Percentiles rank a stretch among this genome's conserved stretches.
Conservation (phyloP, 176 grass and related monocot genomes). For the Puya raimondii region DNA sequence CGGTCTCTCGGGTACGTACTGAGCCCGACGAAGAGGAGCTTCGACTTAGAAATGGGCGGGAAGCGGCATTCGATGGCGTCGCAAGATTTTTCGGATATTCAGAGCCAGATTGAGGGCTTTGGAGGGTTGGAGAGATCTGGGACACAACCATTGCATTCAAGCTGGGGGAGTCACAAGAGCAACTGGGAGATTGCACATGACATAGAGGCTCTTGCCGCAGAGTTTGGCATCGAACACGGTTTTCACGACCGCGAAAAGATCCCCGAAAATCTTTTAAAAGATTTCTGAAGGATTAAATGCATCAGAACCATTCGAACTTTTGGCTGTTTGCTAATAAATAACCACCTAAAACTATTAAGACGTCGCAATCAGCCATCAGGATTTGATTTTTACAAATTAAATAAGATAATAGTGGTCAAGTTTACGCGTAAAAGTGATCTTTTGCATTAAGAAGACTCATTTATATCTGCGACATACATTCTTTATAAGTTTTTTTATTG, state of each 20-base stretch:
- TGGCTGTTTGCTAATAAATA: neutral
- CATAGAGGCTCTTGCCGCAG: slow-evolving; percentile 29
- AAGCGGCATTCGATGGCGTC: slow-evolving; percentile 39
- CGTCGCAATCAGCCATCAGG: too few relatives aligned
- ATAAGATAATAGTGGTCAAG: too few relatives aligned
- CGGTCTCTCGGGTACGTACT: slow-evolving; percentile 20
- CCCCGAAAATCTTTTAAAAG: neutral
- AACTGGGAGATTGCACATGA: slow-evolving; percentile 45
- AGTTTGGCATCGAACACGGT: slow-evolving; percentile 36
- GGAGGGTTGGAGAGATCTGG: slow-evolving; percentile 52
- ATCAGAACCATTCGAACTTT: neutral
- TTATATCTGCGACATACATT: too few relatives aligned
- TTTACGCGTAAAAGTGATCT: too few relatives aligned
- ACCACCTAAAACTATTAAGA: too few relatives aligned
- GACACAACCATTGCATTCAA: slow-evolving; percentile 31
- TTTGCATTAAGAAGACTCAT: too few relatives aligned
- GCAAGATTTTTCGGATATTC: slow-evolving; percentile 66
- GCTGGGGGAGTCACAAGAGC: slow-evolving; percentile 24
- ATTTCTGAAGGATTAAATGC: neutral
- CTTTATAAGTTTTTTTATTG: too few relatives aligned
- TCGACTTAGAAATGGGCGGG: slow-evolving; percentile 39
- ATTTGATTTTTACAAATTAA: too few relatives aligned
- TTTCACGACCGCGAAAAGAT: slow-evolving; percentile 15
- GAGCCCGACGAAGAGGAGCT: slow-evolving; percentile 40
- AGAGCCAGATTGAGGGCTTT: slow-evolving; percentile 47